These are phyloP conservation scores for Microascus cirrosus DNA, from an alignment of 2,329 filamentous ascomycete genomes.

Conservation along the genomic window DNA sequence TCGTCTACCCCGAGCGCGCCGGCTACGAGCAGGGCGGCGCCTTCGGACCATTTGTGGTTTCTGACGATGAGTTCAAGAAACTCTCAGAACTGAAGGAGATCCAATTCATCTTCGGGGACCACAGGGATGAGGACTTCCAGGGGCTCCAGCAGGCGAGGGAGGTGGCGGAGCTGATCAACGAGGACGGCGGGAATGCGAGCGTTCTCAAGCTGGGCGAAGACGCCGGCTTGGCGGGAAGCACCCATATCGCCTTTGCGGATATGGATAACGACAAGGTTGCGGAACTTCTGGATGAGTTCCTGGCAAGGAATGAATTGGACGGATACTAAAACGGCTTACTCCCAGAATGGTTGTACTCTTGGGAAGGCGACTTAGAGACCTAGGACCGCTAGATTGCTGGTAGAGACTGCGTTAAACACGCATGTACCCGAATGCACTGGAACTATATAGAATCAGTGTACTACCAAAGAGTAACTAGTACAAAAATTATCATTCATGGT, in stretches of 20 bases:
- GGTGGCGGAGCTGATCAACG: constrained; percentile 12
- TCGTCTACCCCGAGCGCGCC: constrained; percentile 13
- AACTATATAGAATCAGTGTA: too few relatives aligned
- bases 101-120: constrained; percentile 17
- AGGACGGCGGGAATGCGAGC: constrained; percentile 13
- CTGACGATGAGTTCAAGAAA: constrained; percentile 14
- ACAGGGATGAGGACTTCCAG: constrained; percentile 7
- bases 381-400: too few relatives aligned
- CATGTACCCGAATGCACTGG: too few relatives aligned
- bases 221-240: constrained; percentile 11
- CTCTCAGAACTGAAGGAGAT: constrained; percentile 11
- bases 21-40: constrained; percentile 7
- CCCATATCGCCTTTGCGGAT: constrained; percentile 15
- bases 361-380: too few relatives aligned
- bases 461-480: too few relatives aligned
- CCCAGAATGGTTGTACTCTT: too few relatives aligned
- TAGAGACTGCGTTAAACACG: too few relatives aligned
- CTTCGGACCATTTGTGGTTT: constrained; percentile 14
- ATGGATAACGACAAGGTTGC: constrained; percentile 14
- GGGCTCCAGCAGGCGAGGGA: constrained; percentile 9
- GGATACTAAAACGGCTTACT: constrained; percentile 4
- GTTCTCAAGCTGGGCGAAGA: constrained; percentile 14
- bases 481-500: too few relatives aligned
- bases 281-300: constrained; percentile 12
- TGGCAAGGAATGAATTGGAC: constrained; percentile 9